Evolutionary conservation across 306 rosid species (phyloP).

Genomic region (Vigna unguiculata): DNA sequence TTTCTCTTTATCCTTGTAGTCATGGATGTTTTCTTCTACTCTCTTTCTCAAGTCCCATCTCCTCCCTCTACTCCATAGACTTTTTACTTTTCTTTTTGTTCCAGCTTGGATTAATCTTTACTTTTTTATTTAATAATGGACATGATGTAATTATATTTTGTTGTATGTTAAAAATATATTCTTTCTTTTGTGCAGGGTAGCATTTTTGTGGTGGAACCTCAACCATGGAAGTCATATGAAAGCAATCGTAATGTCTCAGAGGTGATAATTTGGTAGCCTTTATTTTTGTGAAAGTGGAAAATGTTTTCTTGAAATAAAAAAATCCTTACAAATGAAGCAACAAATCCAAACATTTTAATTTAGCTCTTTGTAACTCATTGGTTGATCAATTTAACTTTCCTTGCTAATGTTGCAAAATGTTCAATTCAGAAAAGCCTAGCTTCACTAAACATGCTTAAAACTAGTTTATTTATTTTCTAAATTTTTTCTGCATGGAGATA

Average conservation of each 20-base stretch:
- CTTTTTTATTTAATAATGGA: slow-evolving; percentile 14
- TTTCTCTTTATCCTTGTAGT: slow-evolving; percentile 18
- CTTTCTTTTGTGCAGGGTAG: slow-evolving; percentile 75
- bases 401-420: too few relatives aligned
- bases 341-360: too few relatives aligned
- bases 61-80: too few relatives aligned
- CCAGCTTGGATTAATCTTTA: slow-evolving; percentile 31
- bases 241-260: slow-evolving; percentile 53
- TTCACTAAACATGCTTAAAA: too few relatives aligned
- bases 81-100: slow-evolving; percentile 19
- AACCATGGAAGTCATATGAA: slow-evolving; percentile 92
- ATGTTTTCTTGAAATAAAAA: not conserved
- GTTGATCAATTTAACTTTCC: too few relatives aligned
- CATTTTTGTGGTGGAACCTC: slow-evolving; percentile 91
- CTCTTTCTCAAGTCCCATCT: not conserved
- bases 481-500: slow-evolving; percentile 56
- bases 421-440: too few relatives aligned
- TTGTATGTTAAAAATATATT: not conserved
- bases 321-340: too few relatives aligned
- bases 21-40: slow-evolving; percentile 14
- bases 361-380: too few relatives aligned
- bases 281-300: not conserved
- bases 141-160: slow-evolving; percentile 10
- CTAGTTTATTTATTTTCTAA: too few relatives aligned
- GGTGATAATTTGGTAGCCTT: slow-evolving; percentile 43